These are phyloP conservation scores for Suhomyces guaymorum DNA, from an alignment of 1,139 yeast species.

Conservation along the genomic window DNA sequence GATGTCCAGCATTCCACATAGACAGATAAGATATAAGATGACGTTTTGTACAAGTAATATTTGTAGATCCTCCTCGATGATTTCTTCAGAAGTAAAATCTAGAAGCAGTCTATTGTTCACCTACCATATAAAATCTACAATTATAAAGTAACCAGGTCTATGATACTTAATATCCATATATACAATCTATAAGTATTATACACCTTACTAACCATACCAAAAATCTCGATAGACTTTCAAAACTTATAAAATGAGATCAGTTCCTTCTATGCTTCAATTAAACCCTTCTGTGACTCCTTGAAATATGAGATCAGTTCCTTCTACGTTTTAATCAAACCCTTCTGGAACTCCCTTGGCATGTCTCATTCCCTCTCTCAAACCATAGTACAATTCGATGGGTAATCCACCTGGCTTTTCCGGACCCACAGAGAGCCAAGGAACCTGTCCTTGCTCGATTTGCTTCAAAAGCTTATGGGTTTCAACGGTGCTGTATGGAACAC, in stretches of 20 bases:
- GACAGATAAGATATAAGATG: no score
- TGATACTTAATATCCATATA: no score
- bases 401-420: constrained; percentile 53
- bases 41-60: no score
- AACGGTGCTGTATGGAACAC: constrained; percentile 81
- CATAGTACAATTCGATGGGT: constrained; percentile 60
- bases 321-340: constrained; percentile 53
- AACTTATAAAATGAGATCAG: no score
- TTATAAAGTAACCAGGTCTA: no score
- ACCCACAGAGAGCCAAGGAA: constrained; percentile 64
- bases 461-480: constrained; percentile 75
- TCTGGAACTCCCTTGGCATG: constrained; percentile 91
- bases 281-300: not conserved
- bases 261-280: not conserved
- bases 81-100: no score
- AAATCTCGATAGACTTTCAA: no score
- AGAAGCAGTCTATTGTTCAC: no score
- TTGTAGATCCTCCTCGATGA: no score
- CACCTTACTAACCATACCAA: no score
- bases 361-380: constrained; percentile 50
- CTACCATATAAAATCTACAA: no score
- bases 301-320: not conserved
- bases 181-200: no score
- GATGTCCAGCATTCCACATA: constrained; percentile 50
- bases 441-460: constrained; percentile 62